A percentile compares a stretch with the other conserved stretches of the same genome.
These are phyloP conservation scores for Ascochyta lentis DNA, from an alignment of 2,329 filamentous ascomycete genomes.

Conservation along the genomic window DNA sequence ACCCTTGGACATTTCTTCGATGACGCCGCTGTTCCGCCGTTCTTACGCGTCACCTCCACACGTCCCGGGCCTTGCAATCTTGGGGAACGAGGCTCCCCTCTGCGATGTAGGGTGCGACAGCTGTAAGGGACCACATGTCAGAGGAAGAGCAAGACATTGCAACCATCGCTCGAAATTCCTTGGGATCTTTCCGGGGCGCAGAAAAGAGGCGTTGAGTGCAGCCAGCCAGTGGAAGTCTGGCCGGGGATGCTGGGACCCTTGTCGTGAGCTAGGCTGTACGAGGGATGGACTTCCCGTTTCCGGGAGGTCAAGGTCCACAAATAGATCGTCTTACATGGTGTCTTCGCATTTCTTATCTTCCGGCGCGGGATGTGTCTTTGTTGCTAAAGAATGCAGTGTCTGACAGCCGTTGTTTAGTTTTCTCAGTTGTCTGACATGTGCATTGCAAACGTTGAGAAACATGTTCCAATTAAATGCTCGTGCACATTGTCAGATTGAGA, in stretches of 20 bases:
- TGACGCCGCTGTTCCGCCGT: conserved; percentile 14
- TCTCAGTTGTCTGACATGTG: neutral
- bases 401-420: neutral
- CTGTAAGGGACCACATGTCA: conserved; percentile 2
- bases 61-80: conserved; percentile 8
- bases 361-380: neutral
- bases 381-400: neutral
- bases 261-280: conserved; percentile 3
- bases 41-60: conserved; percentile 17
- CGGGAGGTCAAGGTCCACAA: conserved; percentile 1
- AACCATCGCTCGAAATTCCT: neutral
- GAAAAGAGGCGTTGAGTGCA: conserved; percentile 7
- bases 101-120: conserved; percentile 1
- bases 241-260: conserved; percentile 2
- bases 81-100: neutral
- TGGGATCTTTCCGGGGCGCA: conserved; percentile 1
- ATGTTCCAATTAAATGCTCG: neutral
- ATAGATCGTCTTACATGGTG: conserved; percentile 8
- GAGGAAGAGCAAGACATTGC: neutral
- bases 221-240: conserved; percentile 9
- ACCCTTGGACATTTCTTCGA: neutral
- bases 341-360: neutral
- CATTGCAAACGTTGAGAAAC: neutral
- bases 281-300: conserved; percentile 6
- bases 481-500: neutral